Evolutionary conservation across 176 grass and related monocot genomes (phyloP).

Genomic region (Hordeum vulgare): MorexV3_pseudomolecules_assembly NC_058524.1:618025652-618026151

Average conservation of each 20-base stretch:
- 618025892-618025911: not conserved
- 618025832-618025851: not conserved
- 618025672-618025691: not conserved
- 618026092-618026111: too few relatives aligned
- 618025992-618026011: too few relatives aligned
- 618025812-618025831: not conserved
- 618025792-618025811: not conserved
- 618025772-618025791: not conserved
- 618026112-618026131: too few relatives aligned
- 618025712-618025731: not conserved
- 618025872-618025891: not conserved
- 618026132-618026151: too few relatives aligned
- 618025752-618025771: not conserved
- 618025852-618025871: not conserved
- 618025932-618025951: too few relatives aligned
- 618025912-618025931: not conserved
- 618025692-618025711: not conserved
- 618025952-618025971: too few relatives aligned
- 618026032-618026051: too few relatives aligned
- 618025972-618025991: too few relatives aligned
- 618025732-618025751: not conserved
- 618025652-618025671: conserved; percentile 25
- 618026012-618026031: too few relatives aligned
- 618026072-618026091: too few relatives aligned
- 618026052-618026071: too few relatives aligned